Percentiles rank a stretch among this genome's conserved stretches.
Conservation (phyloP, 2,329 filamentous ascomycete genomes). For the Pseudogymnoascus sp. region DNA sequence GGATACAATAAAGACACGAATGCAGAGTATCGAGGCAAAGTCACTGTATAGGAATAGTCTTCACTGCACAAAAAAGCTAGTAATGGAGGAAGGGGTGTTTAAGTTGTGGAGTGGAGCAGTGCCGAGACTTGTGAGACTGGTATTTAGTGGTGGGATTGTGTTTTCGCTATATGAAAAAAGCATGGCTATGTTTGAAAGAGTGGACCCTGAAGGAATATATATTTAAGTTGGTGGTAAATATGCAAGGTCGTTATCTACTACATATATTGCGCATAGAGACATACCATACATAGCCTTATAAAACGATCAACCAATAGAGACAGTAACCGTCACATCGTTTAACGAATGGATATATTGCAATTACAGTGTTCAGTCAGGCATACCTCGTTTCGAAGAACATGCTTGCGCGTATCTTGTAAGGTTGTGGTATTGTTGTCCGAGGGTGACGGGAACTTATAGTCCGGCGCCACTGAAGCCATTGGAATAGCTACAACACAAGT, state of each 20-base stretch:
- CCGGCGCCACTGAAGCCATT: background rate
- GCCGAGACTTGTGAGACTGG: conserved; percentile 73
- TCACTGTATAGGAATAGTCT: conserved; percentile 79
- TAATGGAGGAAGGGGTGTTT: conserved; percentile 78
- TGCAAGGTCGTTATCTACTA: background rate
- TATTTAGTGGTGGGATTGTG: conserved; percentile 91
- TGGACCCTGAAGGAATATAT: conserved; percentile 80
- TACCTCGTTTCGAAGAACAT: background rate
- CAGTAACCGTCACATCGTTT: background rate
- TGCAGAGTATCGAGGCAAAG: conserved; percentile 90
- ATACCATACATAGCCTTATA: background rate
- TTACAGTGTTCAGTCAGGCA: background rate
- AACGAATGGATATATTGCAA: background rate
- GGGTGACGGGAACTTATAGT: background rate
- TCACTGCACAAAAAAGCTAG: conserved; percentile 73
- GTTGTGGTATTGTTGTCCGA: background rate
- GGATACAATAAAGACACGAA: conserved; percentile 93
- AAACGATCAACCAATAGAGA: background rate
- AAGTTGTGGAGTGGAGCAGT: conserved; percentile 94
- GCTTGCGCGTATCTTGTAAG: background rate
- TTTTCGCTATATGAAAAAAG: conserved; percentile 99
- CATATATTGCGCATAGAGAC: background rate
- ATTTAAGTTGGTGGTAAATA: conserved; percentile 43
- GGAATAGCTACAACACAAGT: background rate
- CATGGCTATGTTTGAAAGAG: conserved; percentile 72